Base-by-base conservation (phyloP, 805 yeast genomes). In the Starmera amethionina region DNA sequence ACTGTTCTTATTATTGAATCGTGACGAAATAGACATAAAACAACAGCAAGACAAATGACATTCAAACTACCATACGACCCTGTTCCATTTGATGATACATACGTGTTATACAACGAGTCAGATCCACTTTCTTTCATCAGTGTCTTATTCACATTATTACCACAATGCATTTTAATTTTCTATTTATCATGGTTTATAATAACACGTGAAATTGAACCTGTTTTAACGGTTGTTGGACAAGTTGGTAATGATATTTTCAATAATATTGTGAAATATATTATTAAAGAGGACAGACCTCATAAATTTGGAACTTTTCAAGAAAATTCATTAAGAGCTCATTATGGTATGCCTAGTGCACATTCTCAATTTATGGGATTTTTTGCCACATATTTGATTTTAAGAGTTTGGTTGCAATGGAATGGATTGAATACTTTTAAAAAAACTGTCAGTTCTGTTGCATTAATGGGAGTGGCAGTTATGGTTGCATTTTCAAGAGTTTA, bases 291-390 rank as follows among this genome's bases (percentile, higher is more conserved):
- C 18, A 69, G 98, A 45, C 98, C 98, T 0, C 47, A 50, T n/a
- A 46, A 46, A 25, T 58, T 65, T 37, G 60, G 57, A 7, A 60
- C 59, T 7, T 55, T 65, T 35, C 67, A 64, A 37, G 57, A 55
- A 35, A 57, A 56, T 33, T 58, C 76, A 50, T 22, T 69, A 35
- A 59, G 75, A 42, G 69, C 82, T 46, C 79, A 82, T 1, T 88
- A 81, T 57, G 98, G 98, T 0, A 90, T 90, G 97, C 98, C 98
- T 0, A 79, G 89, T 40, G 96, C 98, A 1, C 98, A 90, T 60
- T 78, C 96, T 0, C 98, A 90, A 62, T 93, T 89, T 59, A 83
- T 90, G 88, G 94, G 95, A 2, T 93, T 78, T 56, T 78, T 82
- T 46, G 71, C 76, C n/a, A 64, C 72, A 8, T 83, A 79, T 54